Percentiles rank a stretch among this genome's conserved stretches.
phyloP scores from a whole-genome alignment of 805 yeast genomes.

The Kazachstania viticola region DNA sequence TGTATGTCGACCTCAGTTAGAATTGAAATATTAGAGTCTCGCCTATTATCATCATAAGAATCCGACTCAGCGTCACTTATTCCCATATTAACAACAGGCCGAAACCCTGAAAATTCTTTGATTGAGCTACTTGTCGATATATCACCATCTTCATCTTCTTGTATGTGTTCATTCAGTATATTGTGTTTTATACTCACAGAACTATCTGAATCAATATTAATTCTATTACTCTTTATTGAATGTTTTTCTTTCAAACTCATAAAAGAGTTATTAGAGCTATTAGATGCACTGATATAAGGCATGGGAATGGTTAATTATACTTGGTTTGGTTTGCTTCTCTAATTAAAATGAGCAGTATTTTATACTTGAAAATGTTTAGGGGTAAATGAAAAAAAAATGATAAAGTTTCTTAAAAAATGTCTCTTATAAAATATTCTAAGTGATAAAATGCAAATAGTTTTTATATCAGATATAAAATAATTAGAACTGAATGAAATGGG shows the following conservation, averaged over 20 bases:
- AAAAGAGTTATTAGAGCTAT: conserved; percentile 17
- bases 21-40: conserved; percentile 6
- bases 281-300: conserved; percentile 27
- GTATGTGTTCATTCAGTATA: background rate
- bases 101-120: background rate
- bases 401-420: no score
- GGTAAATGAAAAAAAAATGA: no score
- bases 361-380: no score
- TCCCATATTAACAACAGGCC: background rate
- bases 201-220: background rate
- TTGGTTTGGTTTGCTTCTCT: no score
- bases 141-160: background rate
- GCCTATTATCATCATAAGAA: background rate
- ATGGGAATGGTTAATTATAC: no score
- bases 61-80: background rate
- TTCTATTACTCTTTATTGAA: conserved; percentile 7
- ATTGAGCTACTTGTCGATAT: background rate
- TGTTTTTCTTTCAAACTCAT: conserved; percentile 19
- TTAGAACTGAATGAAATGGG: no score
- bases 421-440: no score
- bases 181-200: background rate
- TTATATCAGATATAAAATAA: no score
- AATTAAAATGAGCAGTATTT: no score
- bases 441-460: no score
- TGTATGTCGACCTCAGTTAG: conserved; percentile 21